These are phyloP conservation scores for Botrytis fragariae DNA, from an alignment of 2,329 filamentous ascomycete genomes.

Conservation along the genomic window DNA sequence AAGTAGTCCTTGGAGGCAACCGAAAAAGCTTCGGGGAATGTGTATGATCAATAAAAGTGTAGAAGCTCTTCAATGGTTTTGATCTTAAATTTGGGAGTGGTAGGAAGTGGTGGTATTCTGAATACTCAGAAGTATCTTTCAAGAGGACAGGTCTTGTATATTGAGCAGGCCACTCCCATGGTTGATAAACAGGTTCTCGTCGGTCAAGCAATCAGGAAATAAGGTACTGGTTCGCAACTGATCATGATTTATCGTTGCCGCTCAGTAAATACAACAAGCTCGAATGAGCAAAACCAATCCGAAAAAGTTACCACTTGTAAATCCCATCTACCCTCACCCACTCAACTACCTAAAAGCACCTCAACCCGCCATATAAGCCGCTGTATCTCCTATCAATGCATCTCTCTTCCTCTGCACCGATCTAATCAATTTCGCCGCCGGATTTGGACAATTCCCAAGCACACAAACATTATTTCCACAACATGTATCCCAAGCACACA, in stretches of 20 bases:
- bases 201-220: neutral
- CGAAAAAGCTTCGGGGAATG: neutral
- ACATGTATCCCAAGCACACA: constrained; percentile 19
- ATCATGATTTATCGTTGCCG: neutral
- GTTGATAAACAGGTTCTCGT: neutral
- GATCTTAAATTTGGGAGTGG: neutral
- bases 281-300: neutral
- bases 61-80: neutral
- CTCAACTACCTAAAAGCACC: neutral
- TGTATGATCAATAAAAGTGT: neutral
- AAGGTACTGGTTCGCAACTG: no score
- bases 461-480: constrained; percentile 19
- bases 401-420: constrained; percentile 6
- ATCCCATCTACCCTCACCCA: neutral
- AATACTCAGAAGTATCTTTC: no score
- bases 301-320: neutral
- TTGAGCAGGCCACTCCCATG: no score
- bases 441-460: constrained; percentile 18
- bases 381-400: constrained; percentile 4
- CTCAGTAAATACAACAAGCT: neutral
- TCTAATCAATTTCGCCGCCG: neutral
- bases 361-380: constrained; percentile 6
- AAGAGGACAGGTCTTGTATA: no score
- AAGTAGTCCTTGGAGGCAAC: neutral
- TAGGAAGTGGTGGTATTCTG: no score